Evolutionary conservation across 1,139 yeast genomes (phyloP).

Genomic region (Yamadazyma sp.): DNA sequence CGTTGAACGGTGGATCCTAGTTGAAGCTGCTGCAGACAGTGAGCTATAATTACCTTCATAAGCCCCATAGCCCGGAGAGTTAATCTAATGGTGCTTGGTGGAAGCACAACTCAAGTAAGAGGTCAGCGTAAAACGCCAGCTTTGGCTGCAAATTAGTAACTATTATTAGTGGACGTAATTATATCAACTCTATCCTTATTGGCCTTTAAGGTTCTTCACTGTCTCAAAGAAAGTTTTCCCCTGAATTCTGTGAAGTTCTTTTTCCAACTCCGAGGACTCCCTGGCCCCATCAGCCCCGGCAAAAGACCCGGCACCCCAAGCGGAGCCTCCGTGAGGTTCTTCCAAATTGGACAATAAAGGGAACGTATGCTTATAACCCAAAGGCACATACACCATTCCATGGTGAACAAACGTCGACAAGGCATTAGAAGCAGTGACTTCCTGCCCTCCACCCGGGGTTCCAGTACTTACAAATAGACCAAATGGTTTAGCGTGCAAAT

Average conservation of each 20-base stretch:
- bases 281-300: constrained; percentile 53
- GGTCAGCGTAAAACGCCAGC: too few species aligned
- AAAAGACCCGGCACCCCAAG: constrained; percentile 54
- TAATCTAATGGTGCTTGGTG: too few species aligned
- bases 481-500: constrained; percentile 47
- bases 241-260: constrained; percentile 39
- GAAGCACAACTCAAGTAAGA: too few species aligned
- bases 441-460: constrained; percentile 49
- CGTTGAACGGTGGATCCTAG: too few species aligned
- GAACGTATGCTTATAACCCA: constrained; percentile 43
- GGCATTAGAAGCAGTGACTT: constrained; percentile 38
- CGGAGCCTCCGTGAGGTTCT: constrained; percentile 48
- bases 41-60: too few species aligned
- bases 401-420: constrained; percentile 46
- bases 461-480: constrained; percentile 49
- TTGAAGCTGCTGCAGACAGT: too few species aligned
- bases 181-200: too few species aligned
- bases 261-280: constrained; percentile 40
- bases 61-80: too few species aligned
- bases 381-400: constrained; percentile 51
- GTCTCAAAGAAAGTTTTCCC: constrained; percentile 40
- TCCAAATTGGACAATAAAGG: constrained; percentile 33
- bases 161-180: too few species aligned
- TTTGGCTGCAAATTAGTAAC: too few species aligned
- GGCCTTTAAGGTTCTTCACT: constrained; percentile 19